Evolutionary conservation across 768 basidiomycete genomes (phyloP), one percentile per base, ranked within the genome.

Genomic region (Botryobasidium botryosum): DNA sequence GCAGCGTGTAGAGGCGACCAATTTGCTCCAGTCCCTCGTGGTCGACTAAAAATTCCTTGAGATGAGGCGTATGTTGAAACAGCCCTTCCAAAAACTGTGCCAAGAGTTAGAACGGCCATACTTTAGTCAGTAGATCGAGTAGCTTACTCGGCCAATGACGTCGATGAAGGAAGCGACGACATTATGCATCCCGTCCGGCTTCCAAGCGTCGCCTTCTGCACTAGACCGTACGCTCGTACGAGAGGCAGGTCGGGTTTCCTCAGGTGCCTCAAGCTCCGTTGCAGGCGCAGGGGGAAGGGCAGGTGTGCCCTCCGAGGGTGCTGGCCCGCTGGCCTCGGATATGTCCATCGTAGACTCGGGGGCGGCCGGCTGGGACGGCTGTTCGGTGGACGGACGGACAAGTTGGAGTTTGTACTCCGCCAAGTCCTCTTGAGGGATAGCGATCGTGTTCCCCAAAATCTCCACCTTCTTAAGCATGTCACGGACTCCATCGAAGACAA

Each of bases 61-160:
- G 84, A 59, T 96, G 85, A 20, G 77, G 74, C 1, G 76, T 69
- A 56, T 92, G 90, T 54, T 91, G 88, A 65, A 97, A 91, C 33
- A 97, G 69, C 5, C 94, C 91, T 59, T 91, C 87, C 44, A 91
- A 69, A 61, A 94, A 91, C 86, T 91, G 53, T 15, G 12, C 4
- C n/a, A 3, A 29, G 40, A 49, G 21, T 50, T 10, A 43, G n/a
- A 44, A 13, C 15, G 6, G 24, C 12, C 6, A 43, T 43, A 8
- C 36, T 31, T 43, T 43, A 20, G 42, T 8, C 15, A 40, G 10
- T 2, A 36, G 35, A 20, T 35, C 3, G 18, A 18, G 12, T 42
- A 13, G 18, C 43, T 21, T 25, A 50, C 32, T 27, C 39, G 29
- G 8, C 23, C 40, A 28, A 39, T 44, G 21, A 68, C 61, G 48